Evolutionary conservation across 2,329 filamentous ascomycete genomes (phyloP).

Genomic region (Lachnum nothofagi): DNA sequence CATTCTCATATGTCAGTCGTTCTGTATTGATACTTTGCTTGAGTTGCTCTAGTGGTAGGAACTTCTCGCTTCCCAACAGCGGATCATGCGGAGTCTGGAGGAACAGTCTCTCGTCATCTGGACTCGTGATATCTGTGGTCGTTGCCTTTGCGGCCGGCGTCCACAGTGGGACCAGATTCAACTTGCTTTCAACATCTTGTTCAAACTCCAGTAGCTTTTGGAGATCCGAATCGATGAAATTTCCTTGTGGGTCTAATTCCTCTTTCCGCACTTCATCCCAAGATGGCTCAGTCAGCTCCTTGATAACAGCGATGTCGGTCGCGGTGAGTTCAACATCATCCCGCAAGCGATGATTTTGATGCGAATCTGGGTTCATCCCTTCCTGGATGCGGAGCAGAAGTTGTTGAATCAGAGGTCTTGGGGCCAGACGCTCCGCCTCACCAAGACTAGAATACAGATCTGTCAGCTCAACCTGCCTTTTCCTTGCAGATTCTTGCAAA

Average conservation of each 20-base stretch:
- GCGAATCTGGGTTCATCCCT: background rate
- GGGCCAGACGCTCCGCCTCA: slow-evolving; percentile 4
- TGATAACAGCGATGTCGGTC: slow-evolving; percentile 7
- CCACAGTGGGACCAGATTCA: slow-evolving; percentile 9
- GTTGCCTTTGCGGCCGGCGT: background rate
- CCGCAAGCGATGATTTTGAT: background rate
- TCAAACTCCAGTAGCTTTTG: slow-evolving; percentile 11
- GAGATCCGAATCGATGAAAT: background rate
- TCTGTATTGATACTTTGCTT: slow-evolving; percentile 1
- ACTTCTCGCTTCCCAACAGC: background rate
- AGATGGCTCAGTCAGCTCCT: slow-evolving; percentile 16
- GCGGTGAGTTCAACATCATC: slow-evolving; percentile 4
- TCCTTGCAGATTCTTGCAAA: slow-evolving; percentile 8
- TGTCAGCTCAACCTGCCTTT: slow-evolving; percentile 3
- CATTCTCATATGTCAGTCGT: background rate
- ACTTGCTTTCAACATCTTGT: slow-evolving; percentile 6
- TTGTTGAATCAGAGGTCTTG: slow-evolving; percentile 16
- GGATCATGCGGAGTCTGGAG: background rate
- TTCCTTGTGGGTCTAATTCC: background rate
- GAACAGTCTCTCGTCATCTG: background rate
- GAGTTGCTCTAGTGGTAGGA: background rate
- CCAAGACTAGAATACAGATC: background rate
- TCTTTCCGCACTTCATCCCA: slow-evolving; percentile 14
- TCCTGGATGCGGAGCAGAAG: slow-evolving; percentile 9
- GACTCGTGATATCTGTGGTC: background rate